Evolutionary conservation across 176 grass and related monocot species (phyloP).

Genomic region (Musa acuminata): DNA sequence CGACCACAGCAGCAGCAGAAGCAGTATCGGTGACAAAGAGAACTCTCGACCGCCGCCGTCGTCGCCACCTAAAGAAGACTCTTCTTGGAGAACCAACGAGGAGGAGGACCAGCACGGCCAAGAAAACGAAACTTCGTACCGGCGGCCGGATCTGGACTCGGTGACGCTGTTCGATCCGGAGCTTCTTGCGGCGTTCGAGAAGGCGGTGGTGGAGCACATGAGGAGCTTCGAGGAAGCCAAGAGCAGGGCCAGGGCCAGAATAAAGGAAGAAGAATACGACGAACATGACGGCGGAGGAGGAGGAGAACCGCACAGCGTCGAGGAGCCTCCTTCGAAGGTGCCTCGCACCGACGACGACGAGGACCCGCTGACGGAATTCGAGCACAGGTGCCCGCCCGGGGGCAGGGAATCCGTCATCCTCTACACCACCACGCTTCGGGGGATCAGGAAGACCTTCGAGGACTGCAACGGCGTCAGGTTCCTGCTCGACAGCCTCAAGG

Average conservation of each 20-base stretch:
- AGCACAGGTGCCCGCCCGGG: constrained; percentile 45
- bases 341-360: constrained; percentile 8
- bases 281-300: neutral
- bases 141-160: constrained; percentile 55
- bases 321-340: constrained; percentile 21
- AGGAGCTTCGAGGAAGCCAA: constrained; percentile 25
- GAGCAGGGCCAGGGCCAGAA: constrained; percentile 11
- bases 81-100: constrained; percentile 22
- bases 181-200: constrained; percentile 69
- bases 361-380: constrained; percentile 39
- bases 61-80: neutral
- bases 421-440: constrained; percentile 64
- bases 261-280: neutral
- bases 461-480: constrained; percentile 54
- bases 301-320: neutral
- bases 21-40: constrained; percentile 36
- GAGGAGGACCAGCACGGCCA: constrained; percentile 17
- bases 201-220: constrained; percentile 51
- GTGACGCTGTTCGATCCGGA: constrained; percentile 76
- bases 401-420: constrained; percentile 48
- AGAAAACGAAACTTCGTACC: constrained; percentile 12
- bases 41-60: constrained; percentile 37
- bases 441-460: constrained; percentile 78
- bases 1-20: neutral
- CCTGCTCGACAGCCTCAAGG: constrained; percentile 44